A percentile compares a stretch with the other conserved stretches of the same genome.
phyloP scores from a whole-genome alignment of 805 yeast species.

The Metschnikowia hibisci region DNA sequence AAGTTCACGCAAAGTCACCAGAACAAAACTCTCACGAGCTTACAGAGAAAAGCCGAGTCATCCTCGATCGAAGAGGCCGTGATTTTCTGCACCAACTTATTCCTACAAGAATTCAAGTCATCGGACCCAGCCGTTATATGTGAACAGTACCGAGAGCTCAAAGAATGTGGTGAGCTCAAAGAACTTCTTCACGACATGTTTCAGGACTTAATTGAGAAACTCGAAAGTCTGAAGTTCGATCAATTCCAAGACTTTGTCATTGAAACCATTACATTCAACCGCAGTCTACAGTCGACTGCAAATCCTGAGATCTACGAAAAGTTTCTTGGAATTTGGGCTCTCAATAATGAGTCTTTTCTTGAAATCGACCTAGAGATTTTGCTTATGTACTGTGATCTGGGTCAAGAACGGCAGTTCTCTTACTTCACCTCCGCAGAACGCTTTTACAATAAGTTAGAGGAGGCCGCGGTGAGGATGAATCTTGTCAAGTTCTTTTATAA shows the following conservation, averaged over 20 bases:
- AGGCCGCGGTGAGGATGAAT: conserved; percentile 14
- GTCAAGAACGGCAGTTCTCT: conserved; percentile 10
- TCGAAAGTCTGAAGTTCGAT: conserved; percentile 13
- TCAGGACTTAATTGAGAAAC: conserved; percentile 14
- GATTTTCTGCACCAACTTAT: conserved; percentile 14
- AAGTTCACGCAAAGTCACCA: conserved; percentile 1
- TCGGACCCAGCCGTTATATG: conserved; percentile 12
- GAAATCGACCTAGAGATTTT: conserved; percentile 9
- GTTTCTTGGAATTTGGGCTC: conserved; percentile 11
- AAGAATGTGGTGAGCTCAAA: conserved; percentile 7
- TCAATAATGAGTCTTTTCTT: conserved; percentile 9
- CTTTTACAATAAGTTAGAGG: conserved; percentile 9
- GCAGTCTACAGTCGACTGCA: neutral
- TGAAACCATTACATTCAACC: conserved; percentile 8
- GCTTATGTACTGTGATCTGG: conserved; percentile 4
- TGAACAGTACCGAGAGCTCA: conserved; percentile 7
- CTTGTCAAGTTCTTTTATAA: conserved; percentile 8
- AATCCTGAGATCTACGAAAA: conserved; percentile 8
- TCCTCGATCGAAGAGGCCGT: conserved; percentile 6
- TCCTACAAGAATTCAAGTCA: conserved; percentile 14
- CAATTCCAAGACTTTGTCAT: conserved; percentile 14
- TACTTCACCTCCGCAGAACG: conserved; percentile 1
- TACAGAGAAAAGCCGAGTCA: neutral
- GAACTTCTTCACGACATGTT: conserved; percentile 5
- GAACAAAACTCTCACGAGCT: neutral